A percentile compares a stretch with the other conserved stretches of the same genome.
These are phyloP conservation scores for Aureobasidium sp. DNA, from an alignment of 2,329 filamentous ascomycete genomes.

Conservation along the genomic window DNA sequence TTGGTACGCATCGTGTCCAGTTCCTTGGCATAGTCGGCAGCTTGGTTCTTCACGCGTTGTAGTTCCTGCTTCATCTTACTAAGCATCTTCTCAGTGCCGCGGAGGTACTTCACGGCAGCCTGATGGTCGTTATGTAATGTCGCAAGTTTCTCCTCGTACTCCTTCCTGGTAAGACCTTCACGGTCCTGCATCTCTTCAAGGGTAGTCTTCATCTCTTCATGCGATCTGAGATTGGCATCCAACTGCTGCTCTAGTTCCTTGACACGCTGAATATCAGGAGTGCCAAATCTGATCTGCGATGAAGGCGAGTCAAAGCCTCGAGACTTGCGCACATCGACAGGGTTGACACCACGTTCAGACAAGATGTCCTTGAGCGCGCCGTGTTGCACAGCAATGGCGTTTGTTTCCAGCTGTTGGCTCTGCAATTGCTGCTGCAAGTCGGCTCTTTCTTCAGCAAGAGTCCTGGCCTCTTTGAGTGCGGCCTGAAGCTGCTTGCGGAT, in stretches of 20 bases:
- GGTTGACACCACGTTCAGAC: conserved; percentile 77
- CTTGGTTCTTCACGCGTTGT: conserved; percentile 79
- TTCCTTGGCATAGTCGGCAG: conserved; percentile 72
- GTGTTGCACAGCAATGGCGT: conserved; percentile 85
- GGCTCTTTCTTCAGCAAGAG: conserved; percentile 68
- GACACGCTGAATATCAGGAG: conserved; percentile 69
- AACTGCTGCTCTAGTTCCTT: conserved; percentile 86
- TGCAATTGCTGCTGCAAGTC: conserved; percentile 78
- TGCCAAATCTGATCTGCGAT: conserved; percentile 43
- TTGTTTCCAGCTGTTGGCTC: conserved; percentile 84
- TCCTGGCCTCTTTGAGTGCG: conserved; percentile 73
- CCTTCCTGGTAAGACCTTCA: conserved; percentile 75
- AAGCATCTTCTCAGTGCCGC: conserved; percentile 98
- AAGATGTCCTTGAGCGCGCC: conserved; percentile 89
- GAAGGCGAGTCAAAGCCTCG: conserved; percentile 62
- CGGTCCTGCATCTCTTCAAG: conserved; percentile 72
- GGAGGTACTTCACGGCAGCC: conserved; percentile 94
- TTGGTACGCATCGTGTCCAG: conserved; percentile 38
- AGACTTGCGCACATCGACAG: conserved; percentile 61
- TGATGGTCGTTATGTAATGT: conserved; percentile 97
- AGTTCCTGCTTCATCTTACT: conserved; percentile 98
- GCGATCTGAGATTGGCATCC: conserved; percentile 63
- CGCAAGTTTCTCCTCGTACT: conserved; percentile 86
- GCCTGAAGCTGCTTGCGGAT: conserved; percentile 85
- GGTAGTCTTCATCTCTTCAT: conserved; percentile 73